Evolutionary conservation across 768 basidiomycete genomes (phyloP).

Genomic region (Hortiboletus campestris): DNA sequence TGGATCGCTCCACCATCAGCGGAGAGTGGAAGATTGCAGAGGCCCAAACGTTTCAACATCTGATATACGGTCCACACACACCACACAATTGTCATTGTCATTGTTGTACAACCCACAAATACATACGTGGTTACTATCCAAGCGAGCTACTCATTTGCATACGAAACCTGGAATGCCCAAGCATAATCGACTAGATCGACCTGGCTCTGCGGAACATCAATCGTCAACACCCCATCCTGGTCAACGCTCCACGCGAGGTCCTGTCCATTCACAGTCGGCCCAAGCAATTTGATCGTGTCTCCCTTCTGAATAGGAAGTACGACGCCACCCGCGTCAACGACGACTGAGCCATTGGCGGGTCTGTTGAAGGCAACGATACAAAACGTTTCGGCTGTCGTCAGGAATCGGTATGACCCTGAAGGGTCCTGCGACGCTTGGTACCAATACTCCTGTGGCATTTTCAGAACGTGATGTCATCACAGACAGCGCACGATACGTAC

Average conservation of each 20-base stretch:
- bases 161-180: conserved; percentile 42
- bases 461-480: background rate
- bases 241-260: conserved; percentile 34
- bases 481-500: conserved; percentile 29
- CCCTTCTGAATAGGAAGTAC: conserved; percentile 43
- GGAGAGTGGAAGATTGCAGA: background rate
- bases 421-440: conserved; percentile 44
- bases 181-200: conserved; percentile 32
- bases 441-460: conserved; percentile 42
- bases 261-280: conserved; percentile 21
- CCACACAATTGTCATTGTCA: background rate
- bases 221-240: conserved; percentile 28
- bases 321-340: conserved; percentile 34
- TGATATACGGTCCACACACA: background rate
- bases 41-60: background rate
- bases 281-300: conserved; percentile 43
- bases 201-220: conserved; percentile 28
- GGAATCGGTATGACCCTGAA: conserved; percentile 40
- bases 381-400: conserved; percentile 49
- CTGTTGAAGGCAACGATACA: conserved; percentile 46
- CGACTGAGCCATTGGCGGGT: conserved; percentile 34
- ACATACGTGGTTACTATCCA: background rate
- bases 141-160: conserved; percentile 11
- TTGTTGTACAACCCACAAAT: background rate
- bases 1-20: background rate